Evolutionary conservation across 2,329 filamentous ascomycete species (phyloP).

Genomic region (Fusarium tupiense): DNA sequence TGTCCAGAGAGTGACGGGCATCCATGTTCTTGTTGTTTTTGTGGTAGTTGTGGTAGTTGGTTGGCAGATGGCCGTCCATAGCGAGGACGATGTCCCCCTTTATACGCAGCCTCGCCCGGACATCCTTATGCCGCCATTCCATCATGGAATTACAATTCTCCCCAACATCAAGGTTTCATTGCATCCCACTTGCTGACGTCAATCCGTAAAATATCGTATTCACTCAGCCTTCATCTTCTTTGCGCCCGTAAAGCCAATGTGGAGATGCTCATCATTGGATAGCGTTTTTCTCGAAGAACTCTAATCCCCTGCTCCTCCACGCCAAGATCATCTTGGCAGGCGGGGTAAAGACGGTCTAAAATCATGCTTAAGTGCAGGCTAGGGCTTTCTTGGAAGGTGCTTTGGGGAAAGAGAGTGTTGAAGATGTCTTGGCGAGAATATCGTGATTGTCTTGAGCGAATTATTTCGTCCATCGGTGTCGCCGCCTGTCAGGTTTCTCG

Average conservation of each 20-base stretch:
- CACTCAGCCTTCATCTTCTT: neutral
- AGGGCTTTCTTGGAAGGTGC: slow-evolving; percentile 4
- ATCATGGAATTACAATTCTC: neutral
- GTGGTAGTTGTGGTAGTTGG: neutral
- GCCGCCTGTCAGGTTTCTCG: neutral
- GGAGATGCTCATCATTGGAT: neutral
- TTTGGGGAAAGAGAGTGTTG: neutral
- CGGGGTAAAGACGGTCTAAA: slow-evolving; percentile 8
- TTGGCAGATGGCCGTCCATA: neutral
- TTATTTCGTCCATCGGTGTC: neutral
- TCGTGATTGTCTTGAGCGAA: neutral
- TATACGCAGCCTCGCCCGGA: neutral
- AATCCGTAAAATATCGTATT: neutral
- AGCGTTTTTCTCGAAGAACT: neutral
- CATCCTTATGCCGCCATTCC: neutral
- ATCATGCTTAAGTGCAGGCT: slow-evolving; percentile 9
- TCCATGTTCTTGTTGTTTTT: neutral
- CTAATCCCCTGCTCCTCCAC: neutral
- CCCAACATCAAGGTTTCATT: neutral
- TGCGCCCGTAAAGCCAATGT: neutral
- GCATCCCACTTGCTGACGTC: neutral
- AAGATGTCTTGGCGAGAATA: neutral
- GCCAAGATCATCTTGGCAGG: slow-evolving; percentile 7
- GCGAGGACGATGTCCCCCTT: neutral
- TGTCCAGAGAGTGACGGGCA: neutral